These are phyloP conservation scores for Parascedosporium putredinis DNA, from an alignment of 2,329 filamentous ascomycete species.

Conservation along the genomic window DNA sequence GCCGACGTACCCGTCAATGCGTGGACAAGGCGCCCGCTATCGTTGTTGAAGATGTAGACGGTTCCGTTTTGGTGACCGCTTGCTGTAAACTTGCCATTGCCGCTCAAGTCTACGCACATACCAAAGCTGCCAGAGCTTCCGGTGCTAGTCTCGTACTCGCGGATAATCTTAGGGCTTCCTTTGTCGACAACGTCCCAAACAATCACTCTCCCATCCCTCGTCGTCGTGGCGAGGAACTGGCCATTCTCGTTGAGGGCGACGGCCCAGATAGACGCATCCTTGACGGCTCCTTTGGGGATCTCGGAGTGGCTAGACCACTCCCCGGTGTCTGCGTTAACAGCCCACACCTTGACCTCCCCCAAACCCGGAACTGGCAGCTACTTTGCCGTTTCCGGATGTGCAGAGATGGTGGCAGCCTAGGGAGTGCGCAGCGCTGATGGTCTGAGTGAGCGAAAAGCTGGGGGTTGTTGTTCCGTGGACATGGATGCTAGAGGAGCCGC, in stretches of 20 bases:
- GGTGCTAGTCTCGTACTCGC: constrained; percentile 70
- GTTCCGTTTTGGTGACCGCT: constrained; percentile 88
- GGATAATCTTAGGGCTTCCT: constrained; percentile 51
- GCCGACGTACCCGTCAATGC: constrained; percentile 61
- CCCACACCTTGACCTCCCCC: constrained; percentile 83
- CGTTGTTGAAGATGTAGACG: constrained; percentile 92
- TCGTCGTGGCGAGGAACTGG: constrained; percentile 74
- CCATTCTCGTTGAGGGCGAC: constrained; percentile 78
- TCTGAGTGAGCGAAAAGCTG: constrained; percentile 69
- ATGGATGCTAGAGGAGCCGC: constrained; percentile 72
- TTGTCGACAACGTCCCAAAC: constrained; percentile 64
- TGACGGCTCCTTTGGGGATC: constrained; percentile 30
- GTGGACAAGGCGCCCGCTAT: constrained; percentile 73
- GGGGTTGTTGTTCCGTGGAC: constrained; percentile 65
- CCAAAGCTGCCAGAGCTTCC: constrained; percentile 77
- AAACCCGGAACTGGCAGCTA: constrained; percentile 78
- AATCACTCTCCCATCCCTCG: constrained; percentile 77
- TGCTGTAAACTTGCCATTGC: constrained; percentile 75
- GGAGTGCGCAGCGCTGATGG: constrained; percentile 68
- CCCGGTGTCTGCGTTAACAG: constrained; percentile 42
- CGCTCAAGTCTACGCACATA: constrained; percentile 70
- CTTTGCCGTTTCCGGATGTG: constrained; percentile 55
- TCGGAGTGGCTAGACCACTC: constrained; percentile 38
- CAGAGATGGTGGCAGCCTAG: constrained; percentile 87
- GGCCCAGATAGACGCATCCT: constrained; percentile 73